These are phyloP conservation scores for Sonneratia alba DNA, from an alignment of 345 rosid species.

Conservation along the genomic window DNA sequence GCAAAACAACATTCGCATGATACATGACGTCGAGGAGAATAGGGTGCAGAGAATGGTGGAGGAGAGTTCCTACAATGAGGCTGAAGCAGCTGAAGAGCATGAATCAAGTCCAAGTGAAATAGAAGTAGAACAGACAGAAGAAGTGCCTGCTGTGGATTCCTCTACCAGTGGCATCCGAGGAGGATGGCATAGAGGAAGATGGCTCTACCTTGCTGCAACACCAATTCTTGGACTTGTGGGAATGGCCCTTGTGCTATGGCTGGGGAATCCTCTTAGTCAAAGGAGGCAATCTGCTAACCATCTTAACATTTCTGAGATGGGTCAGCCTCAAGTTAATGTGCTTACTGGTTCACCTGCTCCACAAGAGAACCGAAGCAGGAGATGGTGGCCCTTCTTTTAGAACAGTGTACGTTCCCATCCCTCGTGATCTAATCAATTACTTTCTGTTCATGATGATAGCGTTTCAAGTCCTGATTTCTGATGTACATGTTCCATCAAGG, in stretches of 20 bases:
- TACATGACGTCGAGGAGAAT: slow-evolving; percentile 17
- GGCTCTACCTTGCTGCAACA: slow-evolving; percentile 75
- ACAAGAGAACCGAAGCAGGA: slow-evolving; percentile 53
- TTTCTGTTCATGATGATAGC: not conserved
- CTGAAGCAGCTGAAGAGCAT: slow-evolving; percentile 26
- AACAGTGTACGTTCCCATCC: not conserved
- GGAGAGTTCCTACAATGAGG: slow-evolving; percentile 36
- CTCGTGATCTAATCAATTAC: not conserved
- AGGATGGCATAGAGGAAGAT: slow-evolving; percentile 45
- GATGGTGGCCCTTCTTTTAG: slow-evolving; percentile 74
- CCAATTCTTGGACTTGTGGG: slow-evolving; percentile 76
- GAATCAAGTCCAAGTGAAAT: slow-evolving; percentile 14
- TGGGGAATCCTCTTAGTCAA: slow-evolving; percentile 38
- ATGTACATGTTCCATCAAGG: not conserved
- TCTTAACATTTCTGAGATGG: slow-evolving; percentile 11
- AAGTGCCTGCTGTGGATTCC: slow-evolving; percentile 15
- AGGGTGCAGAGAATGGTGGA: slow-evolving; percentile 32
- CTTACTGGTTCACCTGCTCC: slow-evolving; percentile 16
- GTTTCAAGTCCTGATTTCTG: not conserved
- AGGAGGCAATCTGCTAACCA: slow-evolving; percentile 26
- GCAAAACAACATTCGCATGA: slow-evolving; percentile 20
- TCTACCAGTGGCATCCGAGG: slow-evolving; percentile 8
- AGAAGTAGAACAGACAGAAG: slow-evolving; percentile 23
- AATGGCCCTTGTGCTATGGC: slow-evolving; percentile 57
- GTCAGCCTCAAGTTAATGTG: not conserved